phyloP scores from a whole-genome alignment of 768 basidiomycete species.

The Calvatia gigantea region DNA sequence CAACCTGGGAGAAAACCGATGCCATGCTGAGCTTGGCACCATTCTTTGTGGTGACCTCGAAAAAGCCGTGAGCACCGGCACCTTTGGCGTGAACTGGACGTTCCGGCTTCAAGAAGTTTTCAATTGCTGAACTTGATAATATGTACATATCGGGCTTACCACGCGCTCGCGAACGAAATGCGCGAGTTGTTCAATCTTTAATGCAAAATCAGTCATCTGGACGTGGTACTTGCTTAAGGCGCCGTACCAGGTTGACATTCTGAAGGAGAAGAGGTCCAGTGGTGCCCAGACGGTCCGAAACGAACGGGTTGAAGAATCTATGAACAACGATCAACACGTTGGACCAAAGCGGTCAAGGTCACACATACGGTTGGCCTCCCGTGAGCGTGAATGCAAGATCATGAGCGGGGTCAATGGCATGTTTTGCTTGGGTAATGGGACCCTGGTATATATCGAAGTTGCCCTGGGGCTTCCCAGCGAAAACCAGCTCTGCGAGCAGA shows the following conservation, averaged over 20 bases:
- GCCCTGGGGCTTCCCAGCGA: neutral
- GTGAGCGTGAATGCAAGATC: slow-evolving; percentile 13
- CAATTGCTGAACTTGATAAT: neutral
- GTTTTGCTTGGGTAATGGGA: neutral
- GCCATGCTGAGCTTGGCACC: slow-evolving; percentile 31
- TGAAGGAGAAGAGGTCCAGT: slow-evolving; percentile 14
- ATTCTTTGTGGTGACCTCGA: slow-evolving; percentile 48
- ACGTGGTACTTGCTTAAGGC: neutral
- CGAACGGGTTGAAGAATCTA: slow-evolving; percentile 13
- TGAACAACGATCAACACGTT: neutral
- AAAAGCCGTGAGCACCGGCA: slow-evolving; percentile 47
- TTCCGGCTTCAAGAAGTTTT: slow-evolving; percentile 20
- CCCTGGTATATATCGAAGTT: slow-evolving; percentile 6
- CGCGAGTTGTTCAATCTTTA: slow-evolving; percentile 16
- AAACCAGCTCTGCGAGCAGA: slow-evolving; percentile 5
- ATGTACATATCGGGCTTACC: slow-evolving; percentile 2
- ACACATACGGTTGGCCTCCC: slow-evolving; percentile 14
- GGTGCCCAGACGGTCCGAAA: slow-evolving; percentile 13
- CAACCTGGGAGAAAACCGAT: slow-evolving; percentile 26
- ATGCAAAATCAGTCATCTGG: neutral
- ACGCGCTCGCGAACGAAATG: slow-evolving; percentile 19
- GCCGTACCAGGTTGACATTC: slow-evolving; percentile 14
- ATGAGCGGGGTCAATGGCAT: slow-evolving; percentile 7
- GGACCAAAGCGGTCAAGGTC: neutral
- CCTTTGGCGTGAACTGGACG: slow-evolving; percentile 33